Percentiles rank a stretch among this genome's conserved stretches.
Evolutionary conservation across 106 monocot genomes (phyloP).

Genomic region (Allium sativum): DNA sequence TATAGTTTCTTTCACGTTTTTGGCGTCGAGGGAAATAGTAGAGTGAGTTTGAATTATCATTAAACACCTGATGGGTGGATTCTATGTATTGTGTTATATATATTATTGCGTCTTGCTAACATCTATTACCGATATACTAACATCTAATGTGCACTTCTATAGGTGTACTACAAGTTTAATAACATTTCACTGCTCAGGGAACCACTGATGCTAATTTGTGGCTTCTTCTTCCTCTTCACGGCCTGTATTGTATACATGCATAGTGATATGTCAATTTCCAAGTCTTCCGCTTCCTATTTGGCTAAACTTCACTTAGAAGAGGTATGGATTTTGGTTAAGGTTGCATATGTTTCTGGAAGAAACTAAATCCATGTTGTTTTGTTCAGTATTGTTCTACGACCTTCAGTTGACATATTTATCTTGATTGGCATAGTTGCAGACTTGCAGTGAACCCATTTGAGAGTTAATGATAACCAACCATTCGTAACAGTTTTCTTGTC

Average conservation of each 20-base stretch:
- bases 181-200: constrained; percentile 67
- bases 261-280: constrained; percentile 84
- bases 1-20: too few relatives aligned
- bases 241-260: constrained; percentile 72
- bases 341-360: not conserved
- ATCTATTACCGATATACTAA: not conserved
- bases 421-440: not conserved
- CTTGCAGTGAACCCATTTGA: not conserved
- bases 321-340: constrained; percentile 24
- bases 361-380: not conserved
- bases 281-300: constrained; percentile 82
- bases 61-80: too few relatives aligned
- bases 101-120: too few relatives aligned
- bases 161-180: constrained; percentile 78
- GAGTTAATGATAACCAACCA: too few relatives aligned
- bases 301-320: constrained; percentile 86
- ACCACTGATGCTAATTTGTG: constrained; percentile 73
- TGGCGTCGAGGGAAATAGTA: too few relatives aligned
- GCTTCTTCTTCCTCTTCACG: constrained; percentile 72
- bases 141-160: not conserved
- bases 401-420: not conserved
- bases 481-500: too few relatives aligned
- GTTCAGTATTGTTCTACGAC: not conserved
- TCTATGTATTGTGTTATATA: too few relatives aligned
- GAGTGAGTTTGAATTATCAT: too few relatives aligned